Conservation (phyloP, 2,329 filamentous ascomycete genomes). For the Furcasterigmium furcatum region DNA sequence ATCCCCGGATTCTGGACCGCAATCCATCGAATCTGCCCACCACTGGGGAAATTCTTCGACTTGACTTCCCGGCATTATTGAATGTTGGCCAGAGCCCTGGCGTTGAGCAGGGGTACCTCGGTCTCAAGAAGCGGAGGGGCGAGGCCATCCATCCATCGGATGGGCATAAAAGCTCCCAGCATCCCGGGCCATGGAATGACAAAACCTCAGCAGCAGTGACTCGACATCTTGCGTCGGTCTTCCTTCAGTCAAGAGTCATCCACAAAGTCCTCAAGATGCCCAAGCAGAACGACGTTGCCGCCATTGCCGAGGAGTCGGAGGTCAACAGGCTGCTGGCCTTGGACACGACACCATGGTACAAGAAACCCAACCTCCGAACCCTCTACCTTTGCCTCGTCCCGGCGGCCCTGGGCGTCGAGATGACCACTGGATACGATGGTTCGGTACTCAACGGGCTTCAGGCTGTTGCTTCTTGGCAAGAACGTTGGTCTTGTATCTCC, state of each 20-base stretch:
- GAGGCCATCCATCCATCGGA: background rate
- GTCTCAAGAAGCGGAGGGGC: background rate
- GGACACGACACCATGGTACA: slow-evolving; percentile 15
- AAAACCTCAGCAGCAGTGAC: background rate
- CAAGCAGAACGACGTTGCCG: slow-evolving; percentile 8
- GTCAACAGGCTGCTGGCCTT: slow-evolving; percentile 7
- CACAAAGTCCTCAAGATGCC: background rate
- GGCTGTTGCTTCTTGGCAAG: slow-evolving; percentile 33
- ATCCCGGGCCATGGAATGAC: background rate
- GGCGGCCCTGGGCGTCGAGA: slow-evolving; percentile 25
- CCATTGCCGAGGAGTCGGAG: slow-evolving; percentile 9
- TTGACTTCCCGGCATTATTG: too few relatives aligned
- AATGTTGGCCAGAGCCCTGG: background rate
- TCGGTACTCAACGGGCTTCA: slow-evolving; percentile 47
- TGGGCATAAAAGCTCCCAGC: background rate
- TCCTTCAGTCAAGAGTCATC: slow-evolving; percentile 5
- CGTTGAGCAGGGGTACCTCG: too few relatives aligned
- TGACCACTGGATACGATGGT: slow-evolving; percentile 45
- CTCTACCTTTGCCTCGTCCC: slow-evolving; percentile 27
- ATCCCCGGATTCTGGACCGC: background rate
- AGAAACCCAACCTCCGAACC: slow-evolving; percentile 15
- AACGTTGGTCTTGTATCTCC: slow-evolving; percentile 14
- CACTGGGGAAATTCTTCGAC: too few relatives aligned
- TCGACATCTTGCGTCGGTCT: background rate
- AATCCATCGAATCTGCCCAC: too few relatives aligned